Percentiles rank a stretch among this genome's conserved stretches.
These are phyloP conservation scores for Botryotinia calthae DNA, from an alignment of 2,329 filamentous ascomycete species.

Conservation along the genomic window DNA sequence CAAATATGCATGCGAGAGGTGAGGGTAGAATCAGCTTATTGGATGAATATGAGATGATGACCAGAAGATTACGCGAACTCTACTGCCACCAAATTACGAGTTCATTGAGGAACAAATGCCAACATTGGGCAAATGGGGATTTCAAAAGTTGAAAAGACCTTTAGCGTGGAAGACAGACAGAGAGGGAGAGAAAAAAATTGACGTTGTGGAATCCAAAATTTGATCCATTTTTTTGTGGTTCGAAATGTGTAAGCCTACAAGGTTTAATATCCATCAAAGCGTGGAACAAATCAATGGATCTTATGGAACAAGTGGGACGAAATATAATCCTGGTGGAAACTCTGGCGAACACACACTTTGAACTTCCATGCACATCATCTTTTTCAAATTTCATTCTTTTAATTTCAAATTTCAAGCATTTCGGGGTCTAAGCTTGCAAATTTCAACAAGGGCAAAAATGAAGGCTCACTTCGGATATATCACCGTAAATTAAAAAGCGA, in stretches of 20 bases:
- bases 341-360: background rate
- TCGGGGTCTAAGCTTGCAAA: conserved; percentile 17
- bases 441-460: conserved; percentile 13
- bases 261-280: conserved; percentile 1
- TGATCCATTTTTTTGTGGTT: conserved; percentile 8
- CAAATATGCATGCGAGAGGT: background rate
- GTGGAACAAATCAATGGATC: conserved; percentile 5
- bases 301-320: conserved; percentile 15
- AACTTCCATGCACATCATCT: conserved; percentile 14
- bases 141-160: background rate
- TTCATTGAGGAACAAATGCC: background rate
- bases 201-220: conserved; percentile 12
- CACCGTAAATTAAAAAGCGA: conserved; percentile 7
- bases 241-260: background rate
- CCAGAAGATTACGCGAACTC: background rate
- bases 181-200: background rate
- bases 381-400: background rate
- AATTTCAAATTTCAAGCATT: background rate
- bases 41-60: conserved; percentile 1
- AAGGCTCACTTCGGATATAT: conserved; percentile 16
- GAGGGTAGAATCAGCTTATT: background rate
- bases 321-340: conserved; percentile 12
- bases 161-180: background rate
- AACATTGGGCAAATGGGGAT: background rate
- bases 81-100: background rate